Conservation (phyloP, 176 grass and related monocot species). For the Oropetium thomaeum region DNA sequence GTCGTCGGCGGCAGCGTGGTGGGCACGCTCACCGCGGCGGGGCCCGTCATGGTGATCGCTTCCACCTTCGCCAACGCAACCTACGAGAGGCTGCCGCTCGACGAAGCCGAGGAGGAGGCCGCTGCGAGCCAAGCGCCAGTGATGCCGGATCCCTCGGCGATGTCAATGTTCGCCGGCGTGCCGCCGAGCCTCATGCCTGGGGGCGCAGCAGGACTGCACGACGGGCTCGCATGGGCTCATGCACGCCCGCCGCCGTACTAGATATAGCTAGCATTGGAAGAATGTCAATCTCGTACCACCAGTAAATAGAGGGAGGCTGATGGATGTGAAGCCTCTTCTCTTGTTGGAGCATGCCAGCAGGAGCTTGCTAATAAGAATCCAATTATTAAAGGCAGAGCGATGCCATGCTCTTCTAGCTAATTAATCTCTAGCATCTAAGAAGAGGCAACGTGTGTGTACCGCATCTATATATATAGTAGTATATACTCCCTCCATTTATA, state of each 20-base stretch:
- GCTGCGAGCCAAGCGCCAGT: not conserved
- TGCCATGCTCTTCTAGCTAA: not conserved
- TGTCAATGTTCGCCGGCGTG: slow-evolving; percentile 56
- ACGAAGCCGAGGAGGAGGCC: slow-evolving; percentile 55
- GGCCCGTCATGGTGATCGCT: slow-evolving; percentile 81
- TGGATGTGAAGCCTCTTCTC: not conserved
- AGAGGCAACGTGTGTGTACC: not conserved
- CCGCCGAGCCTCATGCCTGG: slow-evolving; percentile 36
- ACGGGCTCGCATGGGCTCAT: slow-evolving; percentile 61
- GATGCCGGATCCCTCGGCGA: slow-evolving; percentile 50
- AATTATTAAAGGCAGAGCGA: not conserved
- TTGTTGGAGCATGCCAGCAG: not conserved
- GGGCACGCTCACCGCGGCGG: slow-evolving; percentile 71
- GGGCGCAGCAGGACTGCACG: slow-evolving; percentile 29
- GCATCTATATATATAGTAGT: not conserved
- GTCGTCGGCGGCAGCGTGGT: slow-evolving; percentile 82
- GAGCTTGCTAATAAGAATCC: not conserved
- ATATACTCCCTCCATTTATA: too few relatives aligned
- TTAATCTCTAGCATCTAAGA: not conserved
- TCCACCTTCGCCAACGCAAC: slow-evolving; percentile 83
- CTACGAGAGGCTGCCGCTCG: slow-evolving; percentile 76
- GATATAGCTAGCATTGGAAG: not conserved
- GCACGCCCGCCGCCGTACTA: slow-evolving; percentile 62
- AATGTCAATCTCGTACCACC: not conserved
- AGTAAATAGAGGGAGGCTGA: not conserved